These are phyloP conservation scores for Dactylonectria estremocensis DNA, from an alignment of 2,329 filamentous ascomycete species.

Conservation along the genomic window DNA sequence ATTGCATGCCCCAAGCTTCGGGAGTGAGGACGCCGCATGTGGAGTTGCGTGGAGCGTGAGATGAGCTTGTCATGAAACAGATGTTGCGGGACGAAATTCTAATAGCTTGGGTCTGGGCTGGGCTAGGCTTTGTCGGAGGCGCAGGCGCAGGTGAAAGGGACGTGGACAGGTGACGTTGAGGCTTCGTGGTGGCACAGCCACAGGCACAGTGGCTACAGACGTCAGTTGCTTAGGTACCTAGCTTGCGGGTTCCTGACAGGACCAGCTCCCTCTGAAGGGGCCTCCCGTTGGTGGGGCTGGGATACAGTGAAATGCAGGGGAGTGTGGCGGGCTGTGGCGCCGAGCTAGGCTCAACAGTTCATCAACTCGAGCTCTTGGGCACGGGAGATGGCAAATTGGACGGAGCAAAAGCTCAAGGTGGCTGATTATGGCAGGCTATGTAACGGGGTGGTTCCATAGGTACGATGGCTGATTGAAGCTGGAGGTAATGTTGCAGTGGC, in stretches of 20 bases:
- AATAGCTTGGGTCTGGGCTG: slow-evolving; percentile 2
- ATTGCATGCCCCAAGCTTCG: neutral
- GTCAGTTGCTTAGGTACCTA: neutral
- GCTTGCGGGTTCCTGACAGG: slow-evolving; percentile 6
- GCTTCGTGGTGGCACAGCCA: slow-evolving; percentile 25
- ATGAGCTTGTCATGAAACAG: neutral
- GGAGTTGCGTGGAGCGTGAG: neutral
- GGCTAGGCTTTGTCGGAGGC: slow-evolving; percentile 5
- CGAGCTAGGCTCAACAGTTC: neutral
- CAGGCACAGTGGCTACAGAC: slow-evolving; percentile 2
- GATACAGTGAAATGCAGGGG: neutral
- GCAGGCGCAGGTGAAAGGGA: slow-evolving; percentile 7
- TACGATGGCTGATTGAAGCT: neutral
- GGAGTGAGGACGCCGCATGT: neutral
- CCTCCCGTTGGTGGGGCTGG: slow-evolving; percentile 19
- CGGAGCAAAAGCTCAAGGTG: neutral
- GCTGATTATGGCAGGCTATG: neutral
- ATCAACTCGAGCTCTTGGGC: neutral
- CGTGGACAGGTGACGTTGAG: slow-evolving; percentile 12
- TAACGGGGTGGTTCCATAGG: neutral
- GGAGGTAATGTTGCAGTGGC: neutral
- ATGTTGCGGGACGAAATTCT: slow-evolving; percentile 12
- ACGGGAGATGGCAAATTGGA: neutral
- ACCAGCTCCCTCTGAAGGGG: slow-evolving; percentile 16
- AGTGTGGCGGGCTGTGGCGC: slow-evolving; percentile 21